phyloP scores from a whole-genome alignment of 2,329 filamentous ascomycete species.

The Leptographium flavum region DNA sequence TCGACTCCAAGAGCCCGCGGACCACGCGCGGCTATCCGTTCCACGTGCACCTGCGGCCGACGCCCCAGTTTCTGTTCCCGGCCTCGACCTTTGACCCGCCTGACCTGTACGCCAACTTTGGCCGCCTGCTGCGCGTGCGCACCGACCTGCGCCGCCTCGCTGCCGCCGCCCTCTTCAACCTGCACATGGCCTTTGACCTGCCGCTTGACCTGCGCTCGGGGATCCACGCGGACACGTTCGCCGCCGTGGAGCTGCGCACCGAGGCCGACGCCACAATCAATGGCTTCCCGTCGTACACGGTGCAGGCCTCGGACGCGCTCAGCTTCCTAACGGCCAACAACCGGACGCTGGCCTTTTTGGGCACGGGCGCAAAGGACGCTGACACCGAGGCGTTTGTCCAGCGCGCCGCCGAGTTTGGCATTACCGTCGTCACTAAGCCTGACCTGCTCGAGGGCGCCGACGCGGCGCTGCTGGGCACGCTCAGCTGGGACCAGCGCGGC shows the following conservation, averaged over 20 bases:
- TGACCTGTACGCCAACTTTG: constrained; percentile 20
- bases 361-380: constrained; percentile 23
- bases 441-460: constrained; percentile 26
- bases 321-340: constrained; percentile 15
- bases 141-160: constrained; percentile 20
- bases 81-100: constrained; percentile 15
- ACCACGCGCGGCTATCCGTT: constrained; percentile 17
- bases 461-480: constrained; percentile 16
- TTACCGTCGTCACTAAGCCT: constrained; percentile 27
- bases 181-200: constrained; percentile 16
- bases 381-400: constrained; percentile 21
- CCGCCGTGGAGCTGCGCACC: constrained; percentile 22
- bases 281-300: constrained; percentile 16
- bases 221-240: constrained; percentile 10
- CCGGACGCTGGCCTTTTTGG: constrained; percentile 25
- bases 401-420: constrained; percentile 20
- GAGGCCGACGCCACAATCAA: constrained; percentile 16
- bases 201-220: constrained; percentile 15
- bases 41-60: constrained; percentile 17
- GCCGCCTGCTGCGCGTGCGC: constrained; percentile 23
- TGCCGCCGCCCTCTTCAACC: constrained; percentile 19
- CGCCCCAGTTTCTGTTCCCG: constrained; percentile 18
- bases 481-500: constrained; percentile 34
- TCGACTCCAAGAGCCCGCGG: constrained; percentile 15
- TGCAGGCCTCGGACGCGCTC: constrained; percentile 19